A percentile compares a stretch with the other conserved stretches of the same genome.
Conservation (phyloP, 1,284 basidiomycete genomes). For the Ustilago cynodontis region DNA sequence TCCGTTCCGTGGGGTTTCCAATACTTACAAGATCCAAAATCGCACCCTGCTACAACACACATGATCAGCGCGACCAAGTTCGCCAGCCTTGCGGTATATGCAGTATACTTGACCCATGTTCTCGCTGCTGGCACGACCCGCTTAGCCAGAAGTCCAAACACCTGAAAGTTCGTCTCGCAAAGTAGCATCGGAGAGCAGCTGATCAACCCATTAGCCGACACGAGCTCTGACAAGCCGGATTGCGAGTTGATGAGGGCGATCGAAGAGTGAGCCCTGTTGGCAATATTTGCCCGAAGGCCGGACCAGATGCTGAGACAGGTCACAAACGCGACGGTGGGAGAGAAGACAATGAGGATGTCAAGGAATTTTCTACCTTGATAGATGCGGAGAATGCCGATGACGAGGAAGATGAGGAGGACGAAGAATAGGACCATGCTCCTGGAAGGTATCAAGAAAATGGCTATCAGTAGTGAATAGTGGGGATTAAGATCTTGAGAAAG, state of each 20-base stretch:
- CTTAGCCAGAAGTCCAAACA: conserved; percentile 38
- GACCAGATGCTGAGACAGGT: conserved; percentile 25
- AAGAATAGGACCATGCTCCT: conserved; percentile 45
- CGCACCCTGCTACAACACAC: conserved; percentile 26
- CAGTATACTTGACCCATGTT: conserved; percentile 25
- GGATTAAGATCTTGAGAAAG: not conserved
- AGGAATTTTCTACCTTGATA: conserved; percentile 11
- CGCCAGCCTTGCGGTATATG: conserved; percentile 16
- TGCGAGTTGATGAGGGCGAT: not conserved
- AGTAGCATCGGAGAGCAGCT: conserved; percentile 35
- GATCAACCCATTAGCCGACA: conserved; percentile 26
- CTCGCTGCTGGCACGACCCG: conserved; percentile 12
- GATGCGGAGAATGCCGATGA: conserved; percentile 23
- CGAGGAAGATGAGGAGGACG: conserved; percentile 24
- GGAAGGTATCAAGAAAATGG: not conserved
- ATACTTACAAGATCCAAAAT: conserved; percentile 34
- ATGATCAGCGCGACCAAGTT: conserved; percentile 40
- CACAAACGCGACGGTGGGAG: conserved; percentile 27
- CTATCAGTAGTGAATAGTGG: not conserved
- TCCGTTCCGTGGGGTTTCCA: not conserved
- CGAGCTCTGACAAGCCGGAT: conserved; percentile 16
- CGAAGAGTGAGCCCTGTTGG: conserved; percentile 14
- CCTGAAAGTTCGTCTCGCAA: conserved; percentile 33
- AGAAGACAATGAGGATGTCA: conserved; percentile 28
- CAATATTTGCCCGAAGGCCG: conserved; percentile 18